Conservation (phyloP, 805 yeast genomes). For the Ogataea zsoltii region DNA sequence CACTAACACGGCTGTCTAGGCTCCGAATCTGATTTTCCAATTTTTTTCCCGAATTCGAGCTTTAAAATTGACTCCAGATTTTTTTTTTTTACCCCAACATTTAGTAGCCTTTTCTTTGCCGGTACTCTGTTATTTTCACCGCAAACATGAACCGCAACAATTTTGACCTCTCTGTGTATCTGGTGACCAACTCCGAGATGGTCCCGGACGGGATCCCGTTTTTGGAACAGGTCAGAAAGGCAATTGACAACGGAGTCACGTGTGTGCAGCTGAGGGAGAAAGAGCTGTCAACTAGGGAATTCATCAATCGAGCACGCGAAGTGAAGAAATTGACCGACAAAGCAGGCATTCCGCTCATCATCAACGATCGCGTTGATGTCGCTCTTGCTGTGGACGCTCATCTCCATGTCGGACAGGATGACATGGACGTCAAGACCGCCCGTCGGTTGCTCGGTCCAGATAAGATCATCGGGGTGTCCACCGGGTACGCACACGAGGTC, state of each 20-base stretch:
- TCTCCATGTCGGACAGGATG: slow-evolving; percentile 91
- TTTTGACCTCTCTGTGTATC: slow-evolving; percentile 62
- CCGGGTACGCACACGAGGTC: slow-evolving; percentile 59
- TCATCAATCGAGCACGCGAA: slow-evolving; percentile 58
- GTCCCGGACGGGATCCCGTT: slow-evolving; percentile 61
- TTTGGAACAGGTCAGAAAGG: slow-evolving; percentile 58
- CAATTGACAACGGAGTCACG: slow-evolving; percentile 74
- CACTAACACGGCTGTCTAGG: too few relatives aligned
- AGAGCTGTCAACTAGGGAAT: slow-evolving; percentile 62
- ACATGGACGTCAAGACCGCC: slow-evolving; percentile 64
- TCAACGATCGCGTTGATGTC: slow-evolving; percentile 85
- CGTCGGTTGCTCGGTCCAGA: slow-evolving; percentile 67
- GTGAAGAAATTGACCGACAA: slow-evolving; percentile 63
- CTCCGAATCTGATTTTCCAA: too few relatives aligned
- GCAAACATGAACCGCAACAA: slow-evolving; percentile 1
- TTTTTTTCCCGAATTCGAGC: too few relatives aligned
- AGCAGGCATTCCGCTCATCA: slow-evolving; percentile 71
- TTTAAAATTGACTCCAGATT: too few relatives aligned
- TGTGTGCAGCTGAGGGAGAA: slow-evolving; percentile 85
- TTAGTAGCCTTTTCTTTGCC: too few relatives aligned
- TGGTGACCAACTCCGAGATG: slow-evolving; percentile 80
- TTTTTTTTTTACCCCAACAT: too few relatives aligned
- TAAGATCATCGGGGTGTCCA: slow-evolving; percentile 79
- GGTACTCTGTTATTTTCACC: background rate
- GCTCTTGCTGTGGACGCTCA: slow-evolving; percentile 89